Conservation (phyloP, 352 stramenopile genomes). For the Globisporangium nodosum region DNA sequence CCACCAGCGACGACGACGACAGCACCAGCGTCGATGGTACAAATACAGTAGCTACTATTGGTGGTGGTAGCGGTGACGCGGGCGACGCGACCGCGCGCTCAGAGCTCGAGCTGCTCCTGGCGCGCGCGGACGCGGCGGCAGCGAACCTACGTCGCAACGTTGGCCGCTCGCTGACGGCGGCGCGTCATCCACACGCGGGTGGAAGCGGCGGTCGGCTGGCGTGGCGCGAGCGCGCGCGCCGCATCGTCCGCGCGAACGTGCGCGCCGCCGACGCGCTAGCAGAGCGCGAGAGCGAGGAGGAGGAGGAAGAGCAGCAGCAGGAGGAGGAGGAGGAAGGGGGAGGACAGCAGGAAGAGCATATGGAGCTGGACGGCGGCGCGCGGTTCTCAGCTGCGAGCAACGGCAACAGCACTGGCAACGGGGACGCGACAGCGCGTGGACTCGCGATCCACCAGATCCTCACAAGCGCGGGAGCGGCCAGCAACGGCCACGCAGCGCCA, state of each 20-base stretch:
- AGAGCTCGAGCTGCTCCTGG: constrained; percentile 2
- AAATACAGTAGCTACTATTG: background rate
- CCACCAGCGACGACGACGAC: constrained; percentile 16
- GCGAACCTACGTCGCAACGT: background rate
- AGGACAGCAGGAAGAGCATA: background rate
- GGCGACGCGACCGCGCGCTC: background rate
- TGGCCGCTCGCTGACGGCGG: constrained; percentile 1
- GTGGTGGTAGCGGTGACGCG: background rate
- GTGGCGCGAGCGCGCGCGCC: constrained; percentile 8
- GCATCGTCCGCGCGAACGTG: constrained; percentile 2
- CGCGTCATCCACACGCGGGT: background rate
- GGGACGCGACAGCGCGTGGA: background rate
- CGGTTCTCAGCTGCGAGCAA: background rate
- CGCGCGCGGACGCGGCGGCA: background rate
- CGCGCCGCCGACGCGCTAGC: constrained; percentile 1
- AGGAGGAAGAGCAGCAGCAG: background rate
- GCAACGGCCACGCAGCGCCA: background rate
- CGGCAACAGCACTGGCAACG: background rate
- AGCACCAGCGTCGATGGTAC: background rate
- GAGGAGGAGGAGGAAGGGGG: background rate
- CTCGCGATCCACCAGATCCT: background rate
- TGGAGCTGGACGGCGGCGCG: background rate
- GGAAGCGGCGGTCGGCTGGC: background rate
- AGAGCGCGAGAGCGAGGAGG: background rate
- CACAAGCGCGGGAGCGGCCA: background rate